Evolutionary conservation across 2,329 filamentous ascomycete genomes (phyloP).

Genomic region (Zasmidium cellare): DNA sequence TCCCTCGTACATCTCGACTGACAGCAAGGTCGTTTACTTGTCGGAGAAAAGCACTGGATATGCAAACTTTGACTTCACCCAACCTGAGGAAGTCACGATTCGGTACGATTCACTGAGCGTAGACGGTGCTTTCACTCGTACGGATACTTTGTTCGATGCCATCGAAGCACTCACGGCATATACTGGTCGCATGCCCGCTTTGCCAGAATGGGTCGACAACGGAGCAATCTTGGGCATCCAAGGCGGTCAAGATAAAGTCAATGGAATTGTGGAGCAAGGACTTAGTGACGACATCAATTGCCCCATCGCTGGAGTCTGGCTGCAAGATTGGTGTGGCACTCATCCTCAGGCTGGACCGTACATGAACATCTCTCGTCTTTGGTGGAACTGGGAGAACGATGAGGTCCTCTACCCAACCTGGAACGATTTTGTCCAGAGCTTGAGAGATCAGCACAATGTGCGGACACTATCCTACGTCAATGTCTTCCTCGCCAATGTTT

Average conservation of each 20-base stretch:
- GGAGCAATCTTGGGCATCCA: slow-evolving; percentile 41
- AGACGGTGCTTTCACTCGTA: slow-evolving; percentile 24
- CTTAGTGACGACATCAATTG: slow-evolving; percentile 25
- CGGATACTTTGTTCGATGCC: slow-evolving; percentile 31
- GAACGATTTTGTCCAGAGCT: slow-evolving; percentile 37
- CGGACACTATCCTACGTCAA: slow-evolving; percentile 38
- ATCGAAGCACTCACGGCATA: slow-evolving; percentile 37
- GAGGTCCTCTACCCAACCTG: slow-evolving; percentile 36
- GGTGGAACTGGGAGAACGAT: slow-evolving; percentile 44
- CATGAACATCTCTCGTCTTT: slow-evolving; percentile 37
- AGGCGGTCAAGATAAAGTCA: slow-evolving; percentile 39
- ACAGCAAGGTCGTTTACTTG: slow-evolving; percentile 34
- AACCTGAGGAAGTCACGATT: slow-evolving; percentile 22
- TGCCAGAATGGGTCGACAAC: slow-evolving; percentile 34
- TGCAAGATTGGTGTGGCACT: slow-evolving; percentile 41
- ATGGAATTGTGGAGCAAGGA: slow-evolving; percentile 35
- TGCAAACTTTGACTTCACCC: slow-evolving; percentile 35
- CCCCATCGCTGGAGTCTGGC: slow-evolving; percentile 39
- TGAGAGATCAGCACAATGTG: slow-evolving; percentile 35
- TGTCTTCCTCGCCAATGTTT: slow-evolving; percentile 38
- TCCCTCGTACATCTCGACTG: slow-evolving; percentile 35
- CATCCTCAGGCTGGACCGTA: slow-evolving; percentile 37
- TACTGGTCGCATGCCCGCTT: slow-evolving; percentile 36
- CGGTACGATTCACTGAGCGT: slow-evolving; percentile 28
- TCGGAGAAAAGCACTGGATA: slow-evolving; percentile 35